Evolutionary conservation across 2,329 filamentous ascomycete species (phyloP), one percentile per base, ranked within the genome.

Genomic region (Calycina marina): DNA sequence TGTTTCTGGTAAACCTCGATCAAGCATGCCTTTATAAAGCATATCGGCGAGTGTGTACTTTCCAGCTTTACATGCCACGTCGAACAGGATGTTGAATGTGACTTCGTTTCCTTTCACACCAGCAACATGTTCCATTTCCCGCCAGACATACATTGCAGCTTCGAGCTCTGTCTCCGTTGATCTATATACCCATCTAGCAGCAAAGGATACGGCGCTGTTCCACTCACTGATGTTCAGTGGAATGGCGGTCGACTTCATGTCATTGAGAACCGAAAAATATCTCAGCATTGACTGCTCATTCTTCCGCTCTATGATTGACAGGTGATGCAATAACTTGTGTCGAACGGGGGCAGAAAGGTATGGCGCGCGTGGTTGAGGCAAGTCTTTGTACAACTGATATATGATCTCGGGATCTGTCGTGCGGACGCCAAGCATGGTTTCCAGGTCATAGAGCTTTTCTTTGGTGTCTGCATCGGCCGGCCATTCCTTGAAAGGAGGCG

Each of bases 11-110:
- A 88, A 59, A 0, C 70, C 68, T 17, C 90, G 75, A 10, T 54
- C 59, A 30, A 67, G 61, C 76, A 96, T 86, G 57, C 96, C 86
- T 35, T 72, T 65, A 45, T 86, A 73, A 8, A 96, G 70, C 59
- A 83, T 81, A 46, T 94, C 81, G 3, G 85, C 86, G 14, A 96
- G 69, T 1, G 64, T 62, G 43, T 80, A 93, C 49, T 92, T 90
- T 24, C 81, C 80, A 0, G 83, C 74, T 54, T 90, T 92, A 44
- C 83, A 72, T 1, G 90, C 84, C 8, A 84, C 69, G 49, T 94
- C 81, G 46, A 93, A 94, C 9, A 98, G 66, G 28, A 94, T 79
- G 50, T 90, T 93, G 56, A 98, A 92, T 0, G 88, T 93, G n/a
- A 85, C 77, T 30, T 72, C 65, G 44, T 79, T 80, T 20, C 69